Evolutionary conservation across 805 yeast genomes (phyloP), one percentile per base, ranked within the genome.

Genomic region (Yamadazyma tumulicola): DNA sequence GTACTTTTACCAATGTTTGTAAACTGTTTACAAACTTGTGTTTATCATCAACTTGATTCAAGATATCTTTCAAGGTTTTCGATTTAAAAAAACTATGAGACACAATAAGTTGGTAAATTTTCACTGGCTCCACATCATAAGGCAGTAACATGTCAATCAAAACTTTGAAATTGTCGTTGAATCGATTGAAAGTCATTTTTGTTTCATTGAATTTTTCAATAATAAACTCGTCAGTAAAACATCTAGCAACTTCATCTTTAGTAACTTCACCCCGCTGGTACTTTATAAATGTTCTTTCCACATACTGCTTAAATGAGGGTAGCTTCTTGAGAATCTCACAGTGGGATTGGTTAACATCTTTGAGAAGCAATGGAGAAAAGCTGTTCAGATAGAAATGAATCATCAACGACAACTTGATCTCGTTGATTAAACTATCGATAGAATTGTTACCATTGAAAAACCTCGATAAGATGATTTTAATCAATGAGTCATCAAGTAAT

Each of bases 341-440:
- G 26, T 40, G 41, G 10, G 28, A 42, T 35, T 31, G 44, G 32
- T 4, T 32, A 19, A 13, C 31, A 26, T 13, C 37, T 25, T 51
- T 45, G 6, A 47, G 39, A 2, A 49, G 32, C 35, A 63, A 38
- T 2, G 49, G 39, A 9, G 64, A 46, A 13, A 58, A 51, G 9
- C 64, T 64, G 53, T 57, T 60, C 47, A 54, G 68, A 43, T 64
- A 66, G 42, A 60, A 67, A 38, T 62, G 59, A 15, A 61, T 61
- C 68, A 65, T 61, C 41, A 61, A 57, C 27, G 59, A 42, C 26
- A 67, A 38, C 35, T 61, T 62, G 26, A 67, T 49, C 39, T 63
- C 66, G 4, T 66, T 51, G 11, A 64, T 53, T 31, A 67, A 49
- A 21, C 56, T 47, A 39, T 67, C 72, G 31, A 67, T 62, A 9